A percentile compares a stretch with the other conserved stretches of the same genome.
Conservation (phyloP, 2,329 filamentous ascomycete species). For the Epichloe gansuensis region DNA sequence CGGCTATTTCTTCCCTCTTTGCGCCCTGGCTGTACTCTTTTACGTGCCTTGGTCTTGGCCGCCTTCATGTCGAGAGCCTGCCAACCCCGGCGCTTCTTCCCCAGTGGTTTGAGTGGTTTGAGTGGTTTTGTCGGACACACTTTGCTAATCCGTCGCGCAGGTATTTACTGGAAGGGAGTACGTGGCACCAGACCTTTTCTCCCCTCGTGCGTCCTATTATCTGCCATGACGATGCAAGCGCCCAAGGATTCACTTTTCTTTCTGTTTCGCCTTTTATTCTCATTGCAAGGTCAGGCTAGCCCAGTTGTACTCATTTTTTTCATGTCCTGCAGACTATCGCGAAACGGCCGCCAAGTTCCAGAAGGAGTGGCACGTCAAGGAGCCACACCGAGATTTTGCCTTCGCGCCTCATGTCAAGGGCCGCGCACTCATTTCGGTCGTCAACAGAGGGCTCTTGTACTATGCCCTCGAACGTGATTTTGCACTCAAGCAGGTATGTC, state of each 20-base stretch:
- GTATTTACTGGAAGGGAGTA: conserved; percentile 51
- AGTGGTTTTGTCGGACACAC: neutral
- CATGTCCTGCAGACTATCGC: conserved; percentile 42
- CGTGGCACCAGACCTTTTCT: conserved; percentile 22
- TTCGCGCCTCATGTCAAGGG: conserved; percentile 53
- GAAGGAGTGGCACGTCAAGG: conserved; percentile 52
- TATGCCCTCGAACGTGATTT: conserved; percentile 45
- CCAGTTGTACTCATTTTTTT: neutral
- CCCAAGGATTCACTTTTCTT: neutral
- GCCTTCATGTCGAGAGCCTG: conserved; percentile 7
- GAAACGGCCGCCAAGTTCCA: conserved; percentile 55
- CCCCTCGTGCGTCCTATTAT: neutral
- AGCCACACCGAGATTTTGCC: conserved; percentile 48
- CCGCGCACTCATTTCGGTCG: conserved; percentile 48
- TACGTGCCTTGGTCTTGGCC: conserved; percentile 10
- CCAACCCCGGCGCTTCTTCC: conserved; percentile 5
- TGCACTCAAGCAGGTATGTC: conserved; percentile 34
- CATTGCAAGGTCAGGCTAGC: neutral
- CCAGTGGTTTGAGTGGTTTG: neutral
- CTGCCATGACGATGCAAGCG: neutral
- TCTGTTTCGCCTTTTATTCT: neutral
- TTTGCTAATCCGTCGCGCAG: conserved; percentile 20
- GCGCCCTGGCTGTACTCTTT: conserved; percentile 1
- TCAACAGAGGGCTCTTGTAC: conserved; percentile 52
- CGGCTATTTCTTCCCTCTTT: conserved; percentile 7